Evolutionary conservation across 345 rosid species (phyloP).

Genomic region (Syzygium grande): DNA sequence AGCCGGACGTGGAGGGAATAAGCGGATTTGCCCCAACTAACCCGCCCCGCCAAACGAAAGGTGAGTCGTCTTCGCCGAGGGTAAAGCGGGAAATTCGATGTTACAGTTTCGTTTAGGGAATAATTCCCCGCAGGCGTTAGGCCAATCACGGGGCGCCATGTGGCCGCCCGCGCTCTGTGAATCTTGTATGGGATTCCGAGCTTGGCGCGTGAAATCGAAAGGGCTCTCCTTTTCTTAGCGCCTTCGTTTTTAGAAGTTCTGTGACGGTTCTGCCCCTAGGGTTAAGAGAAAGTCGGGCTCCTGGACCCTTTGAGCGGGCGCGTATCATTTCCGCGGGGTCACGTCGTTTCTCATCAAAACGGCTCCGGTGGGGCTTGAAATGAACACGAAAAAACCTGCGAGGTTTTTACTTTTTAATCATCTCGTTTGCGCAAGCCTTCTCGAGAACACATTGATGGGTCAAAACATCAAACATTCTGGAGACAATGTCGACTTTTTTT

Average conservation of each 20-base stretch:
- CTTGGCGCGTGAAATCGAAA: slow-evolving; percentile 12
- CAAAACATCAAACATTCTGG: not conserved
- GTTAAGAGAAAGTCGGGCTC: not conserved
- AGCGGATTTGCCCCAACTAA: not conserved
- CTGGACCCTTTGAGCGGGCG: not conserved
- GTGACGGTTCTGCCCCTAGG: slow-evolving; percentile 8
- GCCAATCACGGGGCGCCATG: not conserved
- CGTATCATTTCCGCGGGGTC: not conserved
- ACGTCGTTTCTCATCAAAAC: not conserved
- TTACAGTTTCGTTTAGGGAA: not conserved
- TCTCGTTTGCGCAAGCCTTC: not conserved
- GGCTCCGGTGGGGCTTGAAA: not conserved
- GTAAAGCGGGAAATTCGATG: not conserved
- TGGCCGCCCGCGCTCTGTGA: not conserved
- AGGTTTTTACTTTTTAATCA: not conserved
- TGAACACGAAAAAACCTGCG: not conserved
- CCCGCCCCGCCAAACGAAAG: slow-evolving; percentile 6
- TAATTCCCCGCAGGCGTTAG: not conserved
- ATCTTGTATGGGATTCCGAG: not conserved
- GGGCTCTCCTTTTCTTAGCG: slow-evolving; percentile 7
- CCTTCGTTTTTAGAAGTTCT: not conserved
- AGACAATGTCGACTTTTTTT: not conserved
- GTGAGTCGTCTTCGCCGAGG: slow-evolving; percentile 14
- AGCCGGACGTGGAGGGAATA: slow-evolving; percentile 64
- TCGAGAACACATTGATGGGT: not conserved